Percentiles rank a stretch among this genome's conserved stretches.
These are phyloP conservation scores for Hypericum perforatum DNA, from an alignment of 345 rosid genomes.

Conservation along the genomic window DNA sequence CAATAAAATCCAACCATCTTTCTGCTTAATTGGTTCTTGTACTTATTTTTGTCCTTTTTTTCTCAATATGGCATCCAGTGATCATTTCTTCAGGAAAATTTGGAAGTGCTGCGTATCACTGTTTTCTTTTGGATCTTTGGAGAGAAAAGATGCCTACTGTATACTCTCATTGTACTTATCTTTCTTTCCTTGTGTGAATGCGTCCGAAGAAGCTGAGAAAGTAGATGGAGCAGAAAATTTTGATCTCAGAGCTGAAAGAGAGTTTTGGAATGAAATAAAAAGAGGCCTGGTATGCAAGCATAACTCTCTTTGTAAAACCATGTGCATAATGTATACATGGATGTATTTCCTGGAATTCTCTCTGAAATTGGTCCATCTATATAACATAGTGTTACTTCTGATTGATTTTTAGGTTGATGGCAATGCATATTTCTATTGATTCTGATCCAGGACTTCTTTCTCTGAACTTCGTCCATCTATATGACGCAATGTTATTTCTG, in stretches of 20 bases:
- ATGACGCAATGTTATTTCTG: no score
- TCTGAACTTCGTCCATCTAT: no score
- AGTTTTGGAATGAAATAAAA: slow-evolving; percentile 81
- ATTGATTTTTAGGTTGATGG: no score
- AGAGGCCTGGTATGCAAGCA: slow-evolving; percentile 66
- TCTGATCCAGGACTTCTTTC: no score
- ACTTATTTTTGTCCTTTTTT: neutral
- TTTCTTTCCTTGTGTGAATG: slow-evolving; percentile 29
- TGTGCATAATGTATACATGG: no score
- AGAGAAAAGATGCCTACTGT: slow-evolving; percentile 83
- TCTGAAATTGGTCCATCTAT: no score
- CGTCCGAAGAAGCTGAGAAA: slow-evolving; percentile 22
- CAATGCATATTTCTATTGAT: no score
- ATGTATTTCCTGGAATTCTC: no score
- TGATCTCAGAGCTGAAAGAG: slow-evolving; percentile 53
- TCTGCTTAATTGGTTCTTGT: slow-evolving; percentile 3
- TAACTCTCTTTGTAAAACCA: neutral
- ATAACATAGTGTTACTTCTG: no score
- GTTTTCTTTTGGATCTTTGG: slow-evolving; percentile 62
- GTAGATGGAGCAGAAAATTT: slow-evolving; percentile 31
- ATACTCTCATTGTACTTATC: slow-evolving; percentile 62
- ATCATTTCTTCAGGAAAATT: slow-evolving; percentile 42
- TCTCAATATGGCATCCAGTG: slow-evolving; percentile 28
- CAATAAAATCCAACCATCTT: neutral
- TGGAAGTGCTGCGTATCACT: slow-evolving; percentile 77